phyloP scores from a whole-genome alignment of 1,284 basidiomycete genomes.

The Ceratobasidium theobromae region DNA sequence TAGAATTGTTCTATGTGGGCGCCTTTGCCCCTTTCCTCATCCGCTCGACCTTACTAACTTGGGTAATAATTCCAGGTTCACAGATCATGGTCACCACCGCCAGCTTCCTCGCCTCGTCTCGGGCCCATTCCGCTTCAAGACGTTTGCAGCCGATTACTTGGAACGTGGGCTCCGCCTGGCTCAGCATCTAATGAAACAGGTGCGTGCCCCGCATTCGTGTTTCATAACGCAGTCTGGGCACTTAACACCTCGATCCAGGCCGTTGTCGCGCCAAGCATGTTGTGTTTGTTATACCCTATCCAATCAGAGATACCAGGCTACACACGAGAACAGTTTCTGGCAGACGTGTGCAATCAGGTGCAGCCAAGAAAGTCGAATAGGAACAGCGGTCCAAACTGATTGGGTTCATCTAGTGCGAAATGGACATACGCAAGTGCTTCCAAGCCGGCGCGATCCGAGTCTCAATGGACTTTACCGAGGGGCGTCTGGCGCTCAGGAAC shows the following conservation, averaged over 20 bases:
- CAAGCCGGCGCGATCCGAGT: slow-evolving; percentile 37
- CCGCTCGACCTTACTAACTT: neutral
- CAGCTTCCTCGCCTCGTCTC: slow-evolving; percentile 37
- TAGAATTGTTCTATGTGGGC: neutral
- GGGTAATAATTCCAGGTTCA: no score
- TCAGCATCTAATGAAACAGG: slow-evolving; percentile 15
- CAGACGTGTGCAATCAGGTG: slow-evolving; percentile 35
- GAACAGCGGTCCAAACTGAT: no score
- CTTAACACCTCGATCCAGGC: slow-evolving; percentile 27
- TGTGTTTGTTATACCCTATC: slow-evolving; percentile 37
- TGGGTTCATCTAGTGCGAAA: slow-evolving; percentile 39
- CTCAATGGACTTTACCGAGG: slow-evolving; percentile 39
- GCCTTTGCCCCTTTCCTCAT: no score
- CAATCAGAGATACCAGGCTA: slow-evolving; percentile 37
- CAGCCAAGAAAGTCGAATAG: no score
- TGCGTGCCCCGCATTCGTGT: neutral
- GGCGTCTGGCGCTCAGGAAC: slow-evolving; percentile 37
- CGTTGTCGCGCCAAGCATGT: slow-evolving; percentile 39
- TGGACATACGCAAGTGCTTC: slow-evolving; percentile 38
- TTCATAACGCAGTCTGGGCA: neutral
- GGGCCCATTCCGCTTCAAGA: slow-evolving; percentile 37
- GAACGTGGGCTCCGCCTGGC: slow-evolving; percentile 32
- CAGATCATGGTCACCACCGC: slow-evolving; percentile 35
- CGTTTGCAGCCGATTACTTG: slow-evolving; percentile 36
- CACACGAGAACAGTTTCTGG: slow-evolving; percentile 36